Percentiles rank a stretch among this genome's conserved stretches.
Conservation (phyloP, 2,329 filamentous ascomycete genomes). For the Aspergillus amoenus region DNA sequence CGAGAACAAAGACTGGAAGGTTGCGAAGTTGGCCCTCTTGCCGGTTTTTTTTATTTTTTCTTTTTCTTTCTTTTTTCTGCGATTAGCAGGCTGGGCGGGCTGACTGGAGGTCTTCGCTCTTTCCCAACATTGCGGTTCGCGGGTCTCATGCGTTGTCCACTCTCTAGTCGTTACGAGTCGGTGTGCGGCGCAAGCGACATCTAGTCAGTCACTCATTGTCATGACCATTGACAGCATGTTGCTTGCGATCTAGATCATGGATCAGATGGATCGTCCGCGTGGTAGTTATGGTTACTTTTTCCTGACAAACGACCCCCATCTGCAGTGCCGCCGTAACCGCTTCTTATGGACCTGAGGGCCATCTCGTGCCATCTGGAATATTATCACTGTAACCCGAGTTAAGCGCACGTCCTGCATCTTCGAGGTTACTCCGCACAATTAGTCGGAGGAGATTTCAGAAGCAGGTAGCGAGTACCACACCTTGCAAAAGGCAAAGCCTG, state of each 20-base stretch:
- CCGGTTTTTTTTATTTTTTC: neutral
- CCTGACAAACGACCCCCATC: neutral
- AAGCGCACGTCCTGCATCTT: neutral
- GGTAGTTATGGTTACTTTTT: slow-evolving; percentile 6
- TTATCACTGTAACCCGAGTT: neutral
- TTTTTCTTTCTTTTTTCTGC: neutral
- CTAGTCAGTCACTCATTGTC: neutral
- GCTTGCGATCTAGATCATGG: neutral
- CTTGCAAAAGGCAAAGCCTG: neutral
- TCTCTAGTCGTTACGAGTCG: neutral
- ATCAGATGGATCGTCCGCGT: slow-evolving; percentile 5
- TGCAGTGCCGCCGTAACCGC: slow-evolving; percentile 17
- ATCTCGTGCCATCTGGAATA: neutral
- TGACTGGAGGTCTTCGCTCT: neutral
- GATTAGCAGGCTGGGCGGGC: neutral
- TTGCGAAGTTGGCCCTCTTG: slow-evolving; percentile 1
- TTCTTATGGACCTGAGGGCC: neutral
- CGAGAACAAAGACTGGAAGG: neutral
- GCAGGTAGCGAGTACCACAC: neutral
- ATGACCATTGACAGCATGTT: neutral
- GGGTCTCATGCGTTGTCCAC: slow-evolving; percentile 3
- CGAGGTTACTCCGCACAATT: neutral
- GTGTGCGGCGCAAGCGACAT: neutral
- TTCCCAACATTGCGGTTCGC: slow-evolving; percentile 9
- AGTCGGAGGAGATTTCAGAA: neutral